Conservation (phyloP, 371 early-diverging fungal species). For the Mortierella sp. region DNA sequence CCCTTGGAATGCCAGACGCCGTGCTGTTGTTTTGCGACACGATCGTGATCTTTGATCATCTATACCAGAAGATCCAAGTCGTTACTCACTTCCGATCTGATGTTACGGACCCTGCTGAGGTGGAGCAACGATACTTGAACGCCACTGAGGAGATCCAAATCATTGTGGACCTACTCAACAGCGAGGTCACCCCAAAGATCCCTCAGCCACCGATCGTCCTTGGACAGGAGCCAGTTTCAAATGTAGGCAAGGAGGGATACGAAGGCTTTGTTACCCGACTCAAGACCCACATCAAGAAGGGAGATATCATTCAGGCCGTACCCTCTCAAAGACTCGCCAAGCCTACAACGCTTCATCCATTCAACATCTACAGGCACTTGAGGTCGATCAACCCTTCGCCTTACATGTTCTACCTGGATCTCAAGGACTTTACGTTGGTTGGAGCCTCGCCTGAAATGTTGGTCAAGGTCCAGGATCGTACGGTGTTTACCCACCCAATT, state of each 20-base stretch:
- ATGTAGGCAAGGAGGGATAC: conserved; percentile 92
- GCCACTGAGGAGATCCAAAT: conserved; percentile 72
- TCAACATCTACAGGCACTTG: conserved; percentile 95
- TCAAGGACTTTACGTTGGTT: conserved; percentile 92
- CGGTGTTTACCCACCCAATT: conserved; percentile 94
- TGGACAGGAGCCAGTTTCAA: conserved; percentile 73
- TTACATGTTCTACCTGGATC: conserved; percentile 98
- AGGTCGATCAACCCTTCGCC: conserved; percentile 97
- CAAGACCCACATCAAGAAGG: conserved; percentile 91
- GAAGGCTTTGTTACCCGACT: conserved; percentile 86
- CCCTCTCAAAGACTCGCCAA: conserved; percentile 92
- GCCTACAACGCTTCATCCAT: conserved; percentile 90
- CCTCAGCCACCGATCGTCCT: conserved; percentile 76
- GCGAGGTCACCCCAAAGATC: conserved; percentile 62
- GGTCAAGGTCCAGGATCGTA: conserved; percentile 88
- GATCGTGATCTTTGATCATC: conserved; percentile 93
- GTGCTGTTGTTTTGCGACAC: conserved; percentile 94
- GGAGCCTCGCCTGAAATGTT: conserved; percentile 99
- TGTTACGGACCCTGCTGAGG: conserved; percentile 60
- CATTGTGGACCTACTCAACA: conserved; percentile 70
- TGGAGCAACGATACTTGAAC: conserved; percentile 71
- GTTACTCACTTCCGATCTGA: conserved; percentile 88
- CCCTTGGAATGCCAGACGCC: conserved; percentile 91
- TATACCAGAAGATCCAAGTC: conserved; percentile 89
- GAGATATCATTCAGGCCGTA: conserved; percentile 97